Evolutionary conservation across 305 asterid species (phyloP).

Genomic region (Solanum hybrid): DNA sequence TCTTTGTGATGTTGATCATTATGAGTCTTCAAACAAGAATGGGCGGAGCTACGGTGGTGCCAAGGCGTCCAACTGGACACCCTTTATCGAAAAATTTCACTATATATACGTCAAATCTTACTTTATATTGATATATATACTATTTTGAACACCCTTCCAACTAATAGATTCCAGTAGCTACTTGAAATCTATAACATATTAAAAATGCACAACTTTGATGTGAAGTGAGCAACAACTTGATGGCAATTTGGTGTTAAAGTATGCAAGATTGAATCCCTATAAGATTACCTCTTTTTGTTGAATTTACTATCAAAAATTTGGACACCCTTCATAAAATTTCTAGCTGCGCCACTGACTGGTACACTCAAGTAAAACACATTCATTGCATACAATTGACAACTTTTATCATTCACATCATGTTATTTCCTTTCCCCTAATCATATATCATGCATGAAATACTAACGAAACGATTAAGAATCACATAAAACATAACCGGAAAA

Average conservation of each 20-base stretch:
- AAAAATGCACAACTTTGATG: neutral
- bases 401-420: neutral
- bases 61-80: neutral
- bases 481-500: neutral
- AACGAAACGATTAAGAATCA: neutral
- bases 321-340: neutral
- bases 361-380: neutral
- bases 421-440: neutral
- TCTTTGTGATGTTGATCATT: neutral
- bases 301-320: neutral
- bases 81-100: neutral
- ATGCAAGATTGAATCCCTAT: neutral
- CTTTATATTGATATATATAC: neutral
- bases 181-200: neutral
- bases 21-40: neutral
- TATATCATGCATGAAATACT: neutral
- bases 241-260: neutral
- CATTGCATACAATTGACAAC: neutral
- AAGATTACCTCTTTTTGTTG: too few species aligned
- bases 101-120: too few species aligned
- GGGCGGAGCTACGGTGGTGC: neutral
- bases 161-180: neutral
- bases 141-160: neutral
- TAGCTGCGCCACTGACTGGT: fast-evolving
- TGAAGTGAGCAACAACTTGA: neutral